Conservation (phyloP, 1,284 basidiomycete species). For the Heliocybe sulcata region DNA sequence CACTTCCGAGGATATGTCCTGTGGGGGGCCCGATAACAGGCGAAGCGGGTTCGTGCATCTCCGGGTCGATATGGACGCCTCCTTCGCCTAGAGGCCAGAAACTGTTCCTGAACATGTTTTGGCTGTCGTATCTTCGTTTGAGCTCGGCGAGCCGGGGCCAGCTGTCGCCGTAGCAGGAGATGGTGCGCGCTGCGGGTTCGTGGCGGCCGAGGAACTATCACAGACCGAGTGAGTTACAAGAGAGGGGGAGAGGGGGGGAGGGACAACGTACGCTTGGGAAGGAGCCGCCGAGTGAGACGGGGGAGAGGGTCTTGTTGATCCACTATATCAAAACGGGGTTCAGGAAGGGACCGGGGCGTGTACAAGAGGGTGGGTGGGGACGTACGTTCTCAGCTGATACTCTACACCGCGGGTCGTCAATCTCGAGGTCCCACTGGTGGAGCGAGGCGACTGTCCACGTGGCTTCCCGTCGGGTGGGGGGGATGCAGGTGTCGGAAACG, state of each 20-base stretch:
- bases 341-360: too few relatives aligned
- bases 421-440: slow-evolving; percentile 85
- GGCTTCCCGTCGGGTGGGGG: slow-evolving; percentile 70
- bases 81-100: slow-evolving; percentile 68
- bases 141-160: slow-evolving; percentile 63
- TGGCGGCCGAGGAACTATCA: slow-evolving; percentile 70
- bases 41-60: slow-evolving; percentile 51
- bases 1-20: not conserved
- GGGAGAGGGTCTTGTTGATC: slow-evolving; percentile 65
- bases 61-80: slow-evolving; percentile 38
- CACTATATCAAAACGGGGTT: too few relatives aligned
- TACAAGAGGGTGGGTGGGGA: slow-evolving; percentile 20
- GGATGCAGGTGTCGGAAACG: slow-evolving; percentile 67
- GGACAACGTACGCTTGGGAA: slow-evolving; percentile 64
- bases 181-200: slow-evolving; percentile 54
- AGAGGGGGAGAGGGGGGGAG: not conserved
- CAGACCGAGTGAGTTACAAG: slow-evolving; percentile 1
- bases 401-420: slow-evolving; percentile 74
- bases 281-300: slow-evolving; percentile 69
- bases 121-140: slow-evolving; percentile 72
- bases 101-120: slow-evolving; percentile 62
- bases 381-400: slow-evolving; percentile 71
- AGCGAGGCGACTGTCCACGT: slow-evolving; percentile 83
- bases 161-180: slow-evolving; percentile 65
- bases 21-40: slow-evolving; percentile 11